phyloP scores from a whole-genome alignment of 2,329 filamentous ascomycete genomes.

The Berkeleyomyces rouxiae region DNA sequence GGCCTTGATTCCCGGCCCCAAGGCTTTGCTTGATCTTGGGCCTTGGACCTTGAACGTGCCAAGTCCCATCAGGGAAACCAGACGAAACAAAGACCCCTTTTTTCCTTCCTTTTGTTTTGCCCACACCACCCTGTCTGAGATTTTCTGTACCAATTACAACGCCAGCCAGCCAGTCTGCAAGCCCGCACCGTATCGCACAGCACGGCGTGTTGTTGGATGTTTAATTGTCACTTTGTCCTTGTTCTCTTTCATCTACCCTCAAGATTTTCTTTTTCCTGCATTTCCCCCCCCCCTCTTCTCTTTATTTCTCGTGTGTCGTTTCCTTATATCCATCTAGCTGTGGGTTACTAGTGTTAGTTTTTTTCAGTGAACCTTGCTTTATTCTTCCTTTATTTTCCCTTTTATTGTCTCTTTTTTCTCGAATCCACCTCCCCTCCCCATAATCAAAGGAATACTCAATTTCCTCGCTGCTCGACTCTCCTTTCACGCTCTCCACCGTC shows the following conservation, averaged over 20 bases:
- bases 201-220: not conserved
- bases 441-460: not conserved
- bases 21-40: too few relatives aligned
- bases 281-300: not conserved
- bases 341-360: not conserved
- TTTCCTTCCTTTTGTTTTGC: not conserved
- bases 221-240: not conserved
- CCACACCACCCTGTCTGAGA: not conserved
- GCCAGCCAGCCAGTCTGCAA: too few relatives aligned
- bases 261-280: not conserved
- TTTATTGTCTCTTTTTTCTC: not conserved
- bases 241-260: not conserved
- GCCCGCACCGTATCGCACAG: too few relatives aligned
- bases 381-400: not conserved
- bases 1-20: too few relatives aligned
- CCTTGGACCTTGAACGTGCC: not conserved
- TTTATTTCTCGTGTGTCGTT: not conserved
- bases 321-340: not conserved
- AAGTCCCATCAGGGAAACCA: constrained; percentile 2
- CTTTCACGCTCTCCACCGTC: not conserved
- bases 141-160: not conserved
- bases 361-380: not conserved
- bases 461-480: constrained; percentile 8
- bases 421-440: not conserved
- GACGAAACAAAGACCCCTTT: constrained; percentile 1